phyloP scores from a whole-genome alignment of 805 yeast genomes.

The Diddensiella santjacobensis region DNA sequence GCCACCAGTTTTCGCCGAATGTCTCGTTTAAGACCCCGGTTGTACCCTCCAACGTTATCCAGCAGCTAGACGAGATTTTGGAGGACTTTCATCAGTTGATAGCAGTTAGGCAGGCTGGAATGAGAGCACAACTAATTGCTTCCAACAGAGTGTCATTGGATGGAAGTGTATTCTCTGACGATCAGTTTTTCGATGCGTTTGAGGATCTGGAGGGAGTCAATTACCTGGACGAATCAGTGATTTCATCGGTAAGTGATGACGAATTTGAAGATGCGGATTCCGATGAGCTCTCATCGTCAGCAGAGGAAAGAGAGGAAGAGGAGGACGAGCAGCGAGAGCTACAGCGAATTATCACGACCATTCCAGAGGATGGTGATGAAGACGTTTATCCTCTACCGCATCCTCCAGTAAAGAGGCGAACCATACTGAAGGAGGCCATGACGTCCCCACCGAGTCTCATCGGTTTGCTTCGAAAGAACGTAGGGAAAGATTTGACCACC shows the following conservation, averaged over 20 bases:
- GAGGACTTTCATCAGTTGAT: neutral
- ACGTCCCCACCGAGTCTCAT: constrained; percentile 79
- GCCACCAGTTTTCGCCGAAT: neutral
- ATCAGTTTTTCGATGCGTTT: constrained; percentile 22
- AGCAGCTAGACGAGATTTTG: neutral
- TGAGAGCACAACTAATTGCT: neutral
- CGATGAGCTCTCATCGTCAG: constrained; percentile 12
- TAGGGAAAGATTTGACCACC: constrained; percentile 78
- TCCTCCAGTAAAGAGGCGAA: constrained; percentile 48
- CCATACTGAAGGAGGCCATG: constrained; percentile 50
- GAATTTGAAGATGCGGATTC: constrained; percentile 20
- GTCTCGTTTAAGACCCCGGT: neutral
- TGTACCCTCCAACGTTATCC: neutral
- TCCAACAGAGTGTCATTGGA: constrained; percentile 17
- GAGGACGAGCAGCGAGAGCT: constrained; percentile 18
- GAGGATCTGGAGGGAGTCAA: constrained; percentile 23
- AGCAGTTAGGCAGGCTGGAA: neutral
- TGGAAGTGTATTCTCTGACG: constrained; percentile 22
- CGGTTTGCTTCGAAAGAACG: constrained; percentile 77
- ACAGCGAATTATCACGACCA: neutral
- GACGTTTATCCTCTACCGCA: constrained; percentile 65
- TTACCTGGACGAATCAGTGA: constrained; percentile 17
- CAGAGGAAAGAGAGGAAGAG: constrained; percentile 15
- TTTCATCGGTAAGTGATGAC: constrained; percentile 8
- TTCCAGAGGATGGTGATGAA: constrained; percentile 7